Percentiles rank a stretch among this genome's conserved stretches.
These are phyloP conservation scores for Leucaena leucocephala DNA, from an alignment of 306 rosid species.

Conservation along the genomic window DNA sequence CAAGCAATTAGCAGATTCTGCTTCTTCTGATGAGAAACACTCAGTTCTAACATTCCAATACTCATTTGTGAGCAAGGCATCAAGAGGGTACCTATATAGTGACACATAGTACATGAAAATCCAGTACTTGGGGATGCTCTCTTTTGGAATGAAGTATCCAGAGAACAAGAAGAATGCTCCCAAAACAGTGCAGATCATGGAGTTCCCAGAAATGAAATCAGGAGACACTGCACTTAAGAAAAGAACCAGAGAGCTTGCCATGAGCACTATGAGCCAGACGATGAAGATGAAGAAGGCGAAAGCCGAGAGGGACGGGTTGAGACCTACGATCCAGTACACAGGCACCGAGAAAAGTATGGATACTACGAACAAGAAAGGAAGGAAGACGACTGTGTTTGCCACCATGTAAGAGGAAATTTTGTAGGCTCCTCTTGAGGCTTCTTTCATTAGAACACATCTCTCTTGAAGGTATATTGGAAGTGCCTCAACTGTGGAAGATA, in stretches of 20 bases:
- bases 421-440: constrained; percentile 84
- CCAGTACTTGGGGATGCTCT: constrained; percentile 86
- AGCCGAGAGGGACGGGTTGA: constrained; percentile 70
- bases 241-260: constrained; percentile 89
- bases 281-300: constrained; percentile 74
- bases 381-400: constrained; percentile 80
- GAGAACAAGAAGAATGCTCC: constrained; percentile 91
- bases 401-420: constrained; percentile 77
- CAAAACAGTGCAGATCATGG: constrained; percentile 80
- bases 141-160: constrained; percentile 91
- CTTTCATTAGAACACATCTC: constrained; percentile 81
- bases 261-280: constrained; percentile 86
- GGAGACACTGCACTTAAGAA: constrained; percentile 86
- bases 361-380: constrained; percentile 78
- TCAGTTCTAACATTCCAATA: constrained; percentile 57
- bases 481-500: constrained; percentile 89
- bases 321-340: constrained; percentile 85
- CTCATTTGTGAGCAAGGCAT: constrained; percentile 77
- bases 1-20: constrained; percentile 33
- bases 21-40: constrained; percentile 39
- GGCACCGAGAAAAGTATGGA: constrained; percentile 72
- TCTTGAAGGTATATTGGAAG: constrained; percentile 93
- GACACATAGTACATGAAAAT: constrained; percentile 94
- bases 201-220: constrained; percentile 88
- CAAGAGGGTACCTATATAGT: constrained; percentile 84